Evolutionary conservation across 2,329 filamentous ascomycete species (phyloP).

Genomic region (Xylariaceae sp.): DNA sequence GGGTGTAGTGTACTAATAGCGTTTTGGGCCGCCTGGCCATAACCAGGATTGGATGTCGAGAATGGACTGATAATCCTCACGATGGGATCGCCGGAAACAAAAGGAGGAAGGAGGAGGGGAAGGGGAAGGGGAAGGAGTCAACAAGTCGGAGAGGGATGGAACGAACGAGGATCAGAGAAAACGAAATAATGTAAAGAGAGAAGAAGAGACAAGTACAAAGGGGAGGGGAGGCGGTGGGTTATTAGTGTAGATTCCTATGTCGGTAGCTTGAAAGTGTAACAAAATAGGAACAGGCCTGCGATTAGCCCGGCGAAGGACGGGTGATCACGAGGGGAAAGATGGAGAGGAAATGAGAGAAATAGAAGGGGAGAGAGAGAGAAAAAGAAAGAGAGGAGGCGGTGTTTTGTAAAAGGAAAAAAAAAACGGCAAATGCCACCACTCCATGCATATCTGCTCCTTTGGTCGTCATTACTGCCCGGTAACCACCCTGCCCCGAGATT

Average conservation of each 20-base stretch:
- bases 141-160: conserved; percentile 9
- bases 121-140: conserved; percentile 3
- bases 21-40: conserved; percentile 24
- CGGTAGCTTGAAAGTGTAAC: conserved; percentile 24
- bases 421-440: conserved; percentile 25
- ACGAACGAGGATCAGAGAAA: conserved; percentile 18
- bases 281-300: conserved; percentile 22
- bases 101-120: conserved; percentile 11
- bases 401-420: conserved; percentile 22
- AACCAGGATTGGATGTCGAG: conserved; percentile 18
- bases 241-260: conserved; percentile 30
- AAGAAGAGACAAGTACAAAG: conserved; percentile 29
- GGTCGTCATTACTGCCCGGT: conserved; percentile 15
- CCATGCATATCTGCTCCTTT: conserved; percentile 15
- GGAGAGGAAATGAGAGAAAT: conserved; percentile 20
- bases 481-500: not conserved
- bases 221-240: conserved; percentile 31
- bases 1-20: conserved; percentile 22
- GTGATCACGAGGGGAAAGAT: conserved; percentile 22
- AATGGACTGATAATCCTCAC: conserved; percentile 15
- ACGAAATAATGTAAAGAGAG: conserved; percentile 21
- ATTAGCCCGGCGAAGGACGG: conserved; percentile 28
- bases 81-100: conserved; percentile 14
- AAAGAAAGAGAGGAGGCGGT: conserved; percentile 1
- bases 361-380: not conserved